A percentile compares a stretch with the other conserved stretches of the same genome.
Evolutionary conservation across 2,329 filamentous ascomycete species (phyloP).

Genomic region (Curvularia hawaiiensis): DNA sequence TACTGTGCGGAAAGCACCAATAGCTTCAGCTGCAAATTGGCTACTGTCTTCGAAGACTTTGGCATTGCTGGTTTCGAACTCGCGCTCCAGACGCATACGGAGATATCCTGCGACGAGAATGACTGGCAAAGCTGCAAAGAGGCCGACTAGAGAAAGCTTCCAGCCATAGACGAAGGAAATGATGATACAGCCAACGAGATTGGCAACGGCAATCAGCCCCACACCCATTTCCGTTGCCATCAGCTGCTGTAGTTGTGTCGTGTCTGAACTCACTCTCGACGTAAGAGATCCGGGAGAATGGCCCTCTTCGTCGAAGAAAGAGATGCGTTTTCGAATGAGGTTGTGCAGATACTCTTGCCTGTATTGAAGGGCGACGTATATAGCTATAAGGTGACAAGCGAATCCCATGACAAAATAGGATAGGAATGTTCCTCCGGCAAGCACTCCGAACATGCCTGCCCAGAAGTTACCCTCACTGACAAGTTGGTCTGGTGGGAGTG

Average conservation of each 20-base stretch:
- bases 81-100: conserved; percentile 63
- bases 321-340: conserved; percentile 63
- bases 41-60: conserved; percentile 73
- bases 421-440: conserved; percentile 60
- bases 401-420: conserved; percentile 59
- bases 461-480: conserved; percentile 59
- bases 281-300: conserved; percentile 67
- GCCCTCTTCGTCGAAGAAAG: conserved; percentile 65
- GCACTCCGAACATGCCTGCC: conserved; percentile 68
- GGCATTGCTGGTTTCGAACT: conserved; percentile 72
- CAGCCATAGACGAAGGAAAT: conserved; percentile 76
- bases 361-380: conserved; percentile 57
- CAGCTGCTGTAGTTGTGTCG: conserved; percentile 66
- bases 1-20: conserved; percentile 75
- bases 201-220: conserved; percentile 68
- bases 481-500: conserved; percentile 36
- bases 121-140: conserved; percentile 63
- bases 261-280: conserved; percentile 61
- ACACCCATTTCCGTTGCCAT: conserved; percentile 65
- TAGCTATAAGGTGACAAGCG: conserved; percentile 37
- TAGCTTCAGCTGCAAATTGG: conserved; percentile 75
- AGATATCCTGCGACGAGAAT: conserved; percentile 57
- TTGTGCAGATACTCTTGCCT: conserved; percentile 66
- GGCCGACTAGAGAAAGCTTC: conserved; percentile 73
- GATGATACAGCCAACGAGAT: conserved; percentile 65